Conservation (phyloP, 2,329 filamentous ascomycete species). For the Hypocrella siamensis region DNA sequence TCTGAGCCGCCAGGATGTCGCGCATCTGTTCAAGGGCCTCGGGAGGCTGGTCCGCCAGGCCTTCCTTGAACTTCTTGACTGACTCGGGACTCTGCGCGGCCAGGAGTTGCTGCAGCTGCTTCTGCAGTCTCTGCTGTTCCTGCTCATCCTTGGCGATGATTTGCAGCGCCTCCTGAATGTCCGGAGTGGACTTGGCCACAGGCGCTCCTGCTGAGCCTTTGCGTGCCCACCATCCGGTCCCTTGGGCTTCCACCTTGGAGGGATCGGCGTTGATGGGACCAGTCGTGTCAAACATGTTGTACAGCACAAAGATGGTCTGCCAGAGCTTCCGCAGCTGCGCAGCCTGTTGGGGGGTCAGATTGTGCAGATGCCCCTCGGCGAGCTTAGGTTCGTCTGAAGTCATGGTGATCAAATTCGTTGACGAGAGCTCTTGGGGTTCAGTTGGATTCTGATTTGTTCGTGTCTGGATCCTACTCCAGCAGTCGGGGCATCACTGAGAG, state of each 20-base stretch:
- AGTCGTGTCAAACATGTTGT: slow-evolving; percentile 3
- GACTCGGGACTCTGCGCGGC: slow-evolving; percentile 3
- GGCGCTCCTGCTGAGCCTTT: not conserved
- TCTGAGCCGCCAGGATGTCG: slow-evolving; percentile 1
- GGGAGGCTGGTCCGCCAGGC: not conserved
- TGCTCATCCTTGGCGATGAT: slow-evolving; percentile 2
- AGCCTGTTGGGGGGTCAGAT: slow-evolving; percentile 10
- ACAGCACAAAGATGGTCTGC: slow-evolving; percentile 8
- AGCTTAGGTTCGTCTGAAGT: not conserved
- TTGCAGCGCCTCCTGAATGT: slow-evolving; percentile 3
- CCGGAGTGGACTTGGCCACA: not conserved
- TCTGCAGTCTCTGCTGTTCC: slow-evolving; percentile 2
- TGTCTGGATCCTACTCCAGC: too few species aligned
- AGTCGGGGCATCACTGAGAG: too few species aligned
- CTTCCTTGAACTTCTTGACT: slow-evolving; percentile 1
- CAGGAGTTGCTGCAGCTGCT: slow-evolving; percentile 4
- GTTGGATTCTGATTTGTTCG: too few species aligned
- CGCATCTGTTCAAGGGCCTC: slow-evolving; percentile 2
- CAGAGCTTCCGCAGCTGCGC: slow-evolving; percentile 11
- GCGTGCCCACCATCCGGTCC: slow-evolving; percentile 3
- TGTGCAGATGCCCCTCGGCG: slow-evolving; percentile 6
- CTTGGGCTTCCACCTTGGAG: slow-evolving; percentile 1
- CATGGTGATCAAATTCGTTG: too few species aligned
- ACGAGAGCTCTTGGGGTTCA: too few species aligned
- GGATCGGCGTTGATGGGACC: not conserved